These are phyloP conservation scores for Trichophyton simii DNA, from an alignment of 2,329 filamentous ascomycete species.

Conservation along the genomic window DNA sequence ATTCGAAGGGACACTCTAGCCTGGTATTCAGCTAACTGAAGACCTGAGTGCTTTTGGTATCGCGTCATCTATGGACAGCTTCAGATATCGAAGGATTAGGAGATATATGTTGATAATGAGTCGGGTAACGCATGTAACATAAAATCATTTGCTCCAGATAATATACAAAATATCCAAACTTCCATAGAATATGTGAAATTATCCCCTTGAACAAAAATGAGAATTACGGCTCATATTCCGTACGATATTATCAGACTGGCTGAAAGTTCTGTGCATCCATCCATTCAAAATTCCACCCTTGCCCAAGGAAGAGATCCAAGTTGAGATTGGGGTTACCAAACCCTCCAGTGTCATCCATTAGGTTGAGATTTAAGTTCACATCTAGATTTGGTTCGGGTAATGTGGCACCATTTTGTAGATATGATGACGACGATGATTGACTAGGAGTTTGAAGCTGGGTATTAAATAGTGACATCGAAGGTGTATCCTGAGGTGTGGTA, in stretches of 20 bases:
- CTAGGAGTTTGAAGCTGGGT: not conserved
- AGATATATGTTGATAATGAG: not conserved
- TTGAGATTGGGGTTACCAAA: conserved; percentile 18
- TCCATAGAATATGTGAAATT: not conserved
- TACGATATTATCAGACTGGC: not conserved
- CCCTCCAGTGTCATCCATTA: conserved; percentile 13
- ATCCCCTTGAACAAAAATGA: too few species aligned
- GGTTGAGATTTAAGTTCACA: conserved; percentile 3
- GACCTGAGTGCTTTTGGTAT: too few species aligned
- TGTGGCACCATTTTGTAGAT: not conserved
- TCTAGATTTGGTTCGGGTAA: not conserved
- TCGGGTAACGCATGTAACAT: not conserved
- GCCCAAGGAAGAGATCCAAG: conserved; percentile 26
- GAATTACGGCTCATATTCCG: not conserved
- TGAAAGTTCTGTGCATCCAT: conserved; percentile 14
- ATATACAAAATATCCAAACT: not conserved
- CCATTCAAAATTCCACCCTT: conserved; percentile 31
- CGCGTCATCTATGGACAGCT: too few species aligned
- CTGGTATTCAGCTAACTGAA: too few species aligned
- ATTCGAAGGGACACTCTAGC: not conserved
- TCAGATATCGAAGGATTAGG: too few species aligned
- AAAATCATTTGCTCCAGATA: not conserved
- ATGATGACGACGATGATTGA: not conserved
- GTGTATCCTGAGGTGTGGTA: not conserved
- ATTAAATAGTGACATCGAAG: not conserved